phyloP scores from a whole-genome alignment of 2,329 filamentous ascomycete genomes.

The Colletotrichum sp. region DNA sequence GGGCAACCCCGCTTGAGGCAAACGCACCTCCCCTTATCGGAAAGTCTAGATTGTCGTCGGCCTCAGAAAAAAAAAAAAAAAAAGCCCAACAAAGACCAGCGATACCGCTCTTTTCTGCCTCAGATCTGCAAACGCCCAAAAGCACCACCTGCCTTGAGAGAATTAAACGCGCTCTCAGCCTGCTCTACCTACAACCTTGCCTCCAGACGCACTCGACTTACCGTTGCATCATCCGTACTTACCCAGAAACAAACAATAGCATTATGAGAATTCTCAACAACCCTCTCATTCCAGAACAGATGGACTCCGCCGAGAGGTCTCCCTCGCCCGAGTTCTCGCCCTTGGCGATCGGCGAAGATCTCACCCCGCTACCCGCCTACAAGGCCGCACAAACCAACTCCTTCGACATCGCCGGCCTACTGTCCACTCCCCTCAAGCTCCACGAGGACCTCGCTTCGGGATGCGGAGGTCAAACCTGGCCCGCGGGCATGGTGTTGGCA shows the following conservation, averaged over 20 bases:
- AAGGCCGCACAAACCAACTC: constrained; percentile 58
- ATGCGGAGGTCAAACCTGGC: constrained; percentile 94
- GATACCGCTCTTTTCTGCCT: constrained; percentile 11
- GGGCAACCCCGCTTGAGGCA: constrained; percentile 21
- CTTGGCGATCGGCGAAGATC: constrained; percentile 56
- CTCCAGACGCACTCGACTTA: background rate
- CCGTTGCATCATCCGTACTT: background rate
- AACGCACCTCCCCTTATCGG: constrained; percentile 19
- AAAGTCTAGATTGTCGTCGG: constrained; percentile 21
- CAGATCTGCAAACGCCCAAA: background rate
- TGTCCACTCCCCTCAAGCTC: constrained; percentile 73
- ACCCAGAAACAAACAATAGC: background rate
- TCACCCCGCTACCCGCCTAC: constrained; percentile 65
- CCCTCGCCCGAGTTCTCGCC: constrained; percentile 57
- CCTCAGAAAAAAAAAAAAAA: background rate
- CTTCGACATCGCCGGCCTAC: constrained; percentile 75
- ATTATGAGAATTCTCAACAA: constrained; percentile 19
- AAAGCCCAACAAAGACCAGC: background rate
- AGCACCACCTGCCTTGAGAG: background rate
- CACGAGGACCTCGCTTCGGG: constrained; percentile 87
- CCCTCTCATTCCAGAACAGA: constrained; percentile 11
- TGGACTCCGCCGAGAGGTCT: constrained; percentile 27
- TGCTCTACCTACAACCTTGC: background rate
- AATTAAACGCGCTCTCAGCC: background rate
- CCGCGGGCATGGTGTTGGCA: constrained; percentile 86